A percentile compares a stretch with the other conserved stretches of the same genome.
Evolutionary conservation across 495 filamentous ascomycete genomes (phyloP).

Genomic region (Podospora appendiculata): DNA sequence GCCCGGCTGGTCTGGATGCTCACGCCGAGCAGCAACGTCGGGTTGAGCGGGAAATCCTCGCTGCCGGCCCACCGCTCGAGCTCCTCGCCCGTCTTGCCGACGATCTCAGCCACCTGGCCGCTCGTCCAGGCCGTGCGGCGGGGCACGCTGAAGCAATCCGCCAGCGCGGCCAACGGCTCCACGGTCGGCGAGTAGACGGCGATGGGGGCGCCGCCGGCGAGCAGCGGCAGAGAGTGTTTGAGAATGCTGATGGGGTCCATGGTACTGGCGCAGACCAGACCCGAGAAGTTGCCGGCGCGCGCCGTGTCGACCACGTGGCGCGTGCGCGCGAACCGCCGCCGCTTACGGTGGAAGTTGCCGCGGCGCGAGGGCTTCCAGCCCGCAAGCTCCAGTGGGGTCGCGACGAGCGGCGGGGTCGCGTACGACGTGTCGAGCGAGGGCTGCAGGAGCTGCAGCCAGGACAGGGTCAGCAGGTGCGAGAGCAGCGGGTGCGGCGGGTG

Average conservation of each 20-base stretch:
- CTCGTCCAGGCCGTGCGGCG: conserved; percentile 62
- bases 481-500: conserved; percentile 66
- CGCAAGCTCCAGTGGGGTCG: conserved; percentile 47
- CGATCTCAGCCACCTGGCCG: conserved; percentile 26
- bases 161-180: conserved; percentile 65
- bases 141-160: conserved; percentile 72
- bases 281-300: conserved; percentile 69
- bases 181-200: conserved; percentile 75
- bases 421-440: conserved; percentile 67
- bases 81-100: conserved; percentile 28
- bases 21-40: conserved; percentile 70
- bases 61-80: conserved; percentile 44
- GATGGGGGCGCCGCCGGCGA: conserved; percentile 74
- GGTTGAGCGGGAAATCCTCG: conserved; percentile 74
- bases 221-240: conserved; percentile 62
- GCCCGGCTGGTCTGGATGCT: conserved; percentile 70
- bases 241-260: conserved; percentile 78
- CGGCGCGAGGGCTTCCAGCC: conserved; percentile 69
- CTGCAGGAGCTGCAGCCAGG: conserved; percentile 81
- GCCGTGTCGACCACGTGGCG: conserved; percentile 63
- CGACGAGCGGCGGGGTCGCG: conserved; percentile 44
- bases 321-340: conserved; percentile 65
- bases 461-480: conserved; percentile 71
- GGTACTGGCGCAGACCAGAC: conserved; percentile 68
- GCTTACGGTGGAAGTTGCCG: conserved; percentile 76